These are phyloP conservation scores for Orbilia blumenaviensis DNA, from an alignment of 2,329 filamentous ascomycete genomes.

Conservation along the genomic window DNA sequence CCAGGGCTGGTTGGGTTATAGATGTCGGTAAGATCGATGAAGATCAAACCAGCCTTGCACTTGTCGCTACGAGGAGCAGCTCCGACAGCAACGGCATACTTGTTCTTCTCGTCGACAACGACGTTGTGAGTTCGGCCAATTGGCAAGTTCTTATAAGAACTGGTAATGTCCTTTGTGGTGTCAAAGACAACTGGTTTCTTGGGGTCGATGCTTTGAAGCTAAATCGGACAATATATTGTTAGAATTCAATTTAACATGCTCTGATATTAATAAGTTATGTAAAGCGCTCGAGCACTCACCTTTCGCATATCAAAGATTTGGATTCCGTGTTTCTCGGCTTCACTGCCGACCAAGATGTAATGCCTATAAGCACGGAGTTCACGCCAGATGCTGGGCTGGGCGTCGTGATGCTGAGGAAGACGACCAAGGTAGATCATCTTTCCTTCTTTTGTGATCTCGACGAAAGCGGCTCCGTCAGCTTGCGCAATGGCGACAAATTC, in stretches of 20 bases:
- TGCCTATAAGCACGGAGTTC: conserved; percentile 62
- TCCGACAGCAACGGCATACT: conserved; percentile 62
- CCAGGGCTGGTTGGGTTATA: conserved; percentile 67
- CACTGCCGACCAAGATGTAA: conserved; percentile 63
- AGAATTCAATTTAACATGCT: not conserved
- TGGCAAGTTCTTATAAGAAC: conserved; percentile 58
- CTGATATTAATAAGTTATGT: not conserved
- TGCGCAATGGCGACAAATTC: conserved; percentile 56
- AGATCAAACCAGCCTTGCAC: conserved; percentile 68
- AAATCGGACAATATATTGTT: conserved; percentile 58
- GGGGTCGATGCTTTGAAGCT: conserved; percentile 65
- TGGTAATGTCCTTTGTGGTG: conserved; percentile 63
- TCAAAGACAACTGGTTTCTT: conserved; percentile 62
- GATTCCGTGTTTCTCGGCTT: conserved; percentile 67
- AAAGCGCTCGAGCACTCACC: conserved; percentile 15
- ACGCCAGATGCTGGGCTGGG: conserved; percentile 53
- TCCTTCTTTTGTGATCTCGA: conserved; percentile 56
- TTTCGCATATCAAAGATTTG: conserved; percentile 71
- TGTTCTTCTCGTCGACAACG: conserved; percentile 65
- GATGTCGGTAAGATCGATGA: conserved; percentile 68
- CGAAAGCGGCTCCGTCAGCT: conserved; percentile 57
- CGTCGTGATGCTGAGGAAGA: conserved; percentile 54
- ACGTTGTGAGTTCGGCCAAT: conserved; percentile 61
- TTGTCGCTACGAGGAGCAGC: conserved; percentile 58
- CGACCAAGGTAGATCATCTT: conserved; percentile 56